These are phyloP conservation scores for Drechslerella dactyloides DNA, from an alignment of 2,329 filamentous ascomycete species.

Conservation along the genomic window DNA sequence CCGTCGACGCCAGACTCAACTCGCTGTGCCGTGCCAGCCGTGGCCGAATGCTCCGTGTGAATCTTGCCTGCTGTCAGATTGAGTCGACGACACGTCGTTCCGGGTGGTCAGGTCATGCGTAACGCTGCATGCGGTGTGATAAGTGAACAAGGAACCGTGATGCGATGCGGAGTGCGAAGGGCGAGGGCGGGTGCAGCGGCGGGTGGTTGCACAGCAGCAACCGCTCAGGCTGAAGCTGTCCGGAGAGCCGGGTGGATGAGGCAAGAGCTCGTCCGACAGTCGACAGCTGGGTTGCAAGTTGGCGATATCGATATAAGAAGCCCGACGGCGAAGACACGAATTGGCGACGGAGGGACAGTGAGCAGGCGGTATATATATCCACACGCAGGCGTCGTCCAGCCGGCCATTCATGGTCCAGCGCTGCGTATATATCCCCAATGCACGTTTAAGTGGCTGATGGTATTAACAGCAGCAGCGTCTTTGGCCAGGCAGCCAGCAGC, in stretches of 20 bases:
- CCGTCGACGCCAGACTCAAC: too few species aligned
- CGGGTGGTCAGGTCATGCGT: too few species aligned
- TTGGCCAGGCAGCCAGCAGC: constrained; percentile 4
- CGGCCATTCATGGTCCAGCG: neutral
- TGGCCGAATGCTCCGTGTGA: too few species aligned
- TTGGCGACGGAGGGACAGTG: too few species aligned
- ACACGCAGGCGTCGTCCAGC: neutral
- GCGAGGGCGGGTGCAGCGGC: neutral
- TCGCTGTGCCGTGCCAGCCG: too few species aligned
- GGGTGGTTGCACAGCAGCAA: neutral
- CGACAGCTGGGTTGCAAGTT: neutral
- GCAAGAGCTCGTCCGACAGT: neutral
- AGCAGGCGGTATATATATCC: neutral
- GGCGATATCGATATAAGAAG: neutral
- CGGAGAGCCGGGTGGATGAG: neutral
- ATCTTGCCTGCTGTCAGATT: too few species aligned
- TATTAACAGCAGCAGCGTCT: neutral
- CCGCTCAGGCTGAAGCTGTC: neutral
- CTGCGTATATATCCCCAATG: neutral
- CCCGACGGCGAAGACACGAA: neutral
- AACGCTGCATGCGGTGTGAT: too few species aligned
- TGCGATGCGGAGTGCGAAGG: too few species aligned
- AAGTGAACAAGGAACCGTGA: too few species aligned
- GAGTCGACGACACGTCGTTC: too few species aligned
- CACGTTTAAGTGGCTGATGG: neutral